Conservation (phyloP, 768 basidiomycete species). For the Boletus subcaerulescens region DNA sequence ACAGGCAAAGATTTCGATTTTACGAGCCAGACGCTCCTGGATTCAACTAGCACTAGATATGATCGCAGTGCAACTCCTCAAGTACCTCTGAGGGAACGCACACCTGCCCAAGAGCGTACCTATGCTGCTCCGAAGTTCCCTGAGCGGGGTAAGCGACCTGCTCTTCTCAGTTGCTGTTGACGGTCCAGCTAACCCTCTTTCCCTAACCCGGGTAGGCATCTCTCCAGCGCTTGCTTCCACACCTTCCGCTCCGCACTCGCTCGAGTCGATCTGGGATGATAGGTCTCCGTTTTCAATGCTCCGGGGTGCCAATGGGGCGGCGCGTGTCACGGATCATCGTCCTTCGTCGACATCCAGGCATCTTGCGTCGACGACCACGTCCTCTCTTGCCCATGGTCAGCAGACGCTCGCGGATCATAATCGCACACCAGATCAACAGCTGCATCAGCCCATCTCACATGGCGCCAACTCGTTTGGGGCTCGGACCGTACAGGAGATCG, state of each 20-base stretch:
- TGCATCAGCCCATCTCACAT: slow-evolving; percentile 36
- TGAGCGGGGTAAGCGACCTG: slow-evolving; percentile 29
- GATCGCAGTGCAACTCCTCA: slow-evolving; percentile 21
- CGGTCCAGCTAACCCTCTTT: slow-evolving; percentile 13
- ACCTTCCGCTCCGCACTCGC: slow-evolving; percentile 37
- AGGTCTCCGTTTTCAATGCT: slow-evolving; percentile 73
- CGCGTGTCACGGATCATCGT: slow-evolving; percentile 38
- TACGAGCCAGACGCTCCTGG: slow-evolving; percentile 42
- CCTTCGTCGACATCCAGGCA: slow-evolving; percentile 26
- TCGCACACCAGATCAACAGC: slow-evolving; percentile 36
- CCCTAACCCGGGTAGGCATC: slow-evolving; percentile 17
- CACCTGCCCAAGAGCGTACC: slow-evolving; percentile 27
- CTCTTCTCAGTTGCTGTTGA: slow-evolving; percentile 3
- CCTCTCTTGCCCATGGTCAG: slow-evolving; percentile 25
- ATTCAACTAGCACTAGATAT: slow-evolving; percentile 11
- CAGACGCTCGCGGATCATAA: slow-evolving; percentile 34
- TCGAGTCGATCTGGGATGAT: slow-evolving; percentile 82
- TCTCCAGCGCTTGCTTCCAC: slow-evolving; percentile 37
- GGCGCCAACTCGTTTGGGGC: slow-evolving; percentile 37
- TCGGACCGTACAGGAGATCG: slow-evolving; percentile 77
- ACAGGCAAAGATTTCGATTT: slow-evolving; percentile 94
- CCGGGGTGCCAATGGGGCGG: slow-evolving; percentile 49
- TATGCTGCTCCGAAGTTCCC: slow-evolving; percentile 13
- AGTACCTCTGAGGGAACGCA: slow-evolving; percentile 26
- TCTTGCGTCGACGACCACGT: slow-evolving; percentile 19